These are phyloP conservation scores for Biscogniauxia sp. DNA, from an alignment of 2,329 filamentous ascomycete genomes.

Conservation along the genomic window DNA sequence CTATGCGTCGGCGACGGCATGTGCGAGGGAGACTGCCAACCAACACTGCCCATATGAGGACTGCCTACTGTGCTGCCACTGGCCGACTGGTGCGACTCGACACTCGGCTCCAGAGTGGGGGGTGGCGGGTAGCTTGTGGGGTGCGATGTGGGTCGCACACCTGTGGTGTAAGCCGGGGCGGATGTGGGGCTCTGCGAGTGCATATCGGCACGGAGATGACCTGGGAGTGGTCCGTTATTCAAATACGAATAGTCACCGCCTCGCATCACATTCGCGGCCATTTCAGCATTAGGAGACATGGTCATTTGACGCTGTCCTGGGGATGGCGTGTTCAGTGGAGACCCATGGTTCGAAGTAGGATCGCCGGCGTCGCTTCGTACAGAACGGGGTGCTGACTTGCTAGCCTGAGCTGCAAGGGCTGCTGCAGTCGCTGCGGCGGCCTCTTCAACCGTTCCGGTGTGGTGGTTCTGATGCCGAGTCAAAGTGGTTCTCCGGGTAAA, in stretches of 20 bases:
- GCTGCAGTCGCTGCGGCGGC: constrained; percentile 86
- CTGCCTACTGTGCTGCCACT: constrained; percentile 72
- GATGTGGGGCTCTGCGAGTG: constrained; percentile 66
- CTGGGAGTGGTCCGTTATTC: constrained; percentile 74
- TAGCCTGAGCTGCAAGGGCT: constrained; percentile 61
- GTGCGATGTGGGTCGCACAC: constrained; percentile 76
- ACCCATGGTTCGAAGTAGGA: constrained; percentile 68
- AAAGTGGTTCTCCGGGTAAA: constrained; percentile 94
- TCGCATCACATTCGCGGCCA: constrained; percentile 68
- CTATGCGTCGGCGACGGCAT: constrained; percentile 68
- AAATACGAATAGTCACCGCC: constrained; percentile 76
- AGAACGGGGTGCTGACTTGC: constrained; percentile 37
- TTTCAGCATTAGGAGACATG: constrained; percentile 74
- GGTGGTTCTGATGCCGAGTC: constrained; percentile 92
- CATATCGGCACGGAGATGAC: constrained; percentile 76
- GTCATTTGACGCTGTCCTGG: constrained; percentile 77
- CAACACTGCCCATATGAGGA: constrained; percentile 77
- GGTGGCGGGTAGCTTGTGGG: constrained; percentile 80
- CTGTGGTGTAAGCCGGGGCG: constrained; percentile 59
- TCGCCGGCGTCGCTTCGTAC: constrained; percentile 69
- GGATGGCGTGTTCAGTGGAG: constrained; percentile 76
- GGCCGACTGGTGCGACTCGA: constrained; percentile 70
- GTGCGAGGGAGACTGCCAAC: constrained; percentile 85
- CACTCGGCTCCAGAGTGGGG: constrained; percentile 79
- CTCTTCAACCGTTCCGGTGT: constrained; percentile 92